Percentiles rank a stretch among this genome's conserved stretches.
Evolutionary conservation across 2,329 filamentous ascomycete species (phyloP).

Genomic region (Geoglossum cookeanum): DNA sequence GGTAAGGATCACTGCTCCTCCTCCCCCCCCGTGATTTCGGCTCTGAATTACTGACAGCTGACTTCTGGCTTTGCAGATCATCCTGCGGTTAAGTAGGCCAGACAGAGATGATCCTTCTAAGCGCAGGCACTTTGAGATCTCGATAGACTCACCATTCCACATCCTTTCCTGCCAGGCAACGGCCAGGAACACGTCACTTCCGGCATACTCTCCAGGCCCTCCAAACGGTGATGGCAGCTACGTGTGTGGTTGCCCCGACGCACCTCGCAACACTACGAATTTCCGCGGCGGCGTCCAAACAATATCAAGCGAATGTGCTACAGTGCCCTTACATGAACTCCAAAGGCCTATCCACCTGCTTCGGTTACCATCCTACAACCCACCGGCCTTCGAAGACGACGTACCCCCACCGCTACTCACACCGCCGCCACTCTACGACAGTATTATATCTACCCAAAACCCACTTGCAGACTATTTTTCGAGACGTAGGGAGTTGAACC

Average conservation of each 20-base stretch:
- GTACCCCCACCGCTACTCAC: slow-evolving; percentile 56
- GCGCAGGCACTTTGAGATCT: slow-evolving; percentile 83
- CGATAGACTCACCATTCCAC: slow-evolving; percentile 87
- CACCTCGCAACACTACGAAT: slow-evolving; percentile 26
- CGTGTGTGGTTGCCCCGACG: slow-evolving; percentile 49
- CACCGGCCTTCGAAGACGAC: slow-evolving; percentile 71
- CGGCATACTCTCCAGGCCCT: slow-evolving; percentile 50
- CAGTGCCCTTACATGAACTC: slow-evolving; percentile 23
- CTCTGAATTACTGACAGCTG: neutral
- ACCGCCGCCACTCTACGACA: slow-evolving; percentile 70
- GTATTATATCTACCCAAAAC: slow-evolving; percentile 51
- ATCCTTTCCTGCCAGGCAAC: slow-evolving; percentile 88
- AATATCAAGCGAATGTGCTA: slow-evolving; percentile 7
- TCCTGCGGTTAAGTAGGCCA: slow-evolving; percentile 74
- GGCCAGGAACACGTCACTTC: slow-evolving; percentile 69
- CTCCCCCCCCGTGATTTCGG: neutral
- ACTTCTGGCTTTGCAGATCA: slow-evolving; percentile 38
- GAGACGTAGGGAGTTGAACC: slow-evolving; percentile 40
- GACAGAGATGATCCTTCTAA: slow-evolving; percentile 62
- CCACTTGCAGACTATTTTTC: slow-evolving; percentile 76
- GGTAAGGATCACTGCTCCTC: slow-evolving; percentile 28
- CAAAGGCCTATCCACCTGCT: slow-evolving; percentile 66
- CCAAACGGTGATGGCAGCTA: slow-evolving; percentile 21
- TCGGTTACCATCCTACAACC: slow-evolving; percentile 69
- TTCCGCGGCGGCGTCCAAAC: slow-evolving; percentile 15